phyloP scores from a whole-genome alignment of 257 asterid species.

The Hygrophila difformis region DNA sequence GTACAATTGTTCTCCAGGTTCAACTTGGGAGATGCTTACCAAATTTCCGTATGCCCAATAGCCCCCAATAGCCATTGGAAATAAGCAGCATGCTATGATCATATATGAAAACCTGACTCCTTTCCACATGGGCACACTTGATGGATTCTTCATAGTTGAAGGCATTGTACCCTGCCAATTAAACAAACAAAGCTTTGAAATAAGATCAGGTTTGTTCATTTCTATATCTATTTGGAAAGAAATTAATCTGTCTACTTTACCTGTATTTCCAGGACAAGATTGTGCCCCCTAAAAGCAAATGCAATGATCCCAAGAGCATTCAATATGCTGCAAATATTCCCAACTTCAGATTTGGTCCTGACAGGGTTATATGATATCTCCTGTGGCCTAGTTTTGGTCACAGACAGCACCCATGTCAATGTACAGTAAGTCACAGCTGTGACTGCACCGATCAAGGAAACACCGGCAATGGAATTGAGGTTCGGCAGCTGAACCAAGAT shows the following conservation, averaged over 20 bases:
- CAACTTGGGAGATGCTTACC: slow-evolving; percentile 29
- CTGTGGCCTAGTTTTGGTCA: slow-evolving; percentile 40
- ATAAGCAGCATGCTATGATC: slow-evolving; percentile 63
- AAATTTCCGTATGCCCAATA: slow-evolving; percentile 82
- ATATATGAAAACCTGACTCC: slow-evolving; percentile 60
- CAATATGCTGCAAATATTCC: slow-evolving; percentile 38
- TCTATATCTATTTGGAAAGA: neutral
- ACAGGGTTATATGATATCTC: slow-evolving; percentile 37
- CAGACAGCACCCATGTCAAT: slow-evolving; percentile 56
- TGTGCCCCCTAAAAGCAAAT: slow-evolving; percentile 86
- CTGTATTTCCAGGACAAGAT: slow-evolving; percentile 82
- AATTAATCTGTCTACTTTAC: slow-evolving; percentile 14
- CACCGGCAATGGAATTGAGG: slow-evolving; percentile 77
- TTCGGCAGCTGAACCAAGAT: slow-evolving; percentile 77
- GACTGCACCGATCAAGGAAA: slow-evolving; percentile 63
- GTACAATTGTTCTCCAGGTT: no score
- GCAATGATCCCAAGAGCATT: slow-evolving; percentile 81
- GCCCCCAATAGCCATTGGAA: slow-evolving; percentile 79
- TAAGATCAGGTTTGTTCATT: neutral
- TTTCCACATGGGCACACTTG: slow-evolving; percentile 82
- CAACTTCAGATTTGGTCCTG: slow-evolving; percentile 29
- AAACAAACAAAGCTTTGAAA: neutral
- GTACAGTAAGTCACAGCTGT: slow-evolving; percentile 72
- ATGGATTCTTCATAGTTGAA: slow-evolving; percentile 52
- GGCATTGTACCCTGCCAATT: slow-evolving; percentile 81